These are phyloP conservation scores for Collybia sp. DNA, from an alignment of 768 basidiomycete species.

Conservation along the genomic window DNA sequence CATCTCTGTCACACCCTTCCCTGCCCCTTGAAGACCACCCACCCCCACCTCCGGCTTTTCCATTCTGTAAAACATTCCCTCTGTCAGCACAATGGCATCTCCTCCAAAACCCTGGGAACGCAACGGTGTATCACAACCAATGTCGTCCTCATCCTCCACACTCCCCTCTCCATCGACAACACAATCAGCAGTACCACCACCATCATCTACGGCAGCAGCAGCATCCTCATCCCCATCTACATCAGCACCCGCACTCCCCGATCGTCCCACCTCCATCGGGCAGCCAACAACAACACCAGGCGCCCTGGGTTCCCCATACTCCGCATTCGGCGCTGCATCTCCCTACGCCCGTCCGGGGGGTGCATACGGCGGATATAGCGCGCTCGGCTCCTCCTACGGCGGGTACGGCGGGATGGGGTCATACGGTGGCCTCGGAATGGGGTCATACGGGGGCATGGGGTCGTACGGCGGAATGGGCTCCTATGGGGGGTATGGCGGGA, in stretches of 20 bases:
- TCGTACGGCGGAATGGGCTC: constrained; percentile 19
- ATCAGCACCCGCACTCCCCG: constrained; percentile 16
- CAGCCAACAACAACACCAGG: constrained; percentile 21
- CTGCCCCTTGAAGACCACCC: too few relatives aligned
- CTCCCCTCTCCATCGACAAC: constrained; percentile 21
- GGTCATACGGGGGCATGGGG: constrained; percentile 34
- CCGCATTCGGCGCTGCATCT: constrained; percentile 20
- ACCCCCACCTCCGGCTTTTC: too few relatives aligned
- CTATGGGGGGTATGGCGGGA: constrained; percentile 18
- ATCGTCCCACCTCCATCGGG: constrained; percentile 4
- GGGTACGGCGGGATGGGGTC: constrained; percentile 33
- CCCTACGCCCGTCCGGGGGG: constrained; percentile 40
- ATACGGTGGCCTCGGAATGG: constrained; percentile 40
- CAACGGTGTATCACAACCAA: constrained; percentile 24
- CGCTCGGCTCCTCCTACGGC: constrained; percentile 13
- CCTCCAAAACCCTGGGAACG: constrained; percentile 93
- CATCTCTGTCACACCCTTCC: too few relatives aligned
- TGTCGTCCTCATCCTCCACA: too few relatives aligned
- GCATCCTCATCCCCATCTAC: constrained; percentile 16
- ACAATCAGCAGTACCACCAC: constrained; percentile 19
- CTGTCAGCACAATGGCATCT: constrained; percentile 53
- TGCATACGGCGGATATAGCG: constrained; percentile 21
- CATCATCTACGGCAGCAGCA: constrained; percentile 21
- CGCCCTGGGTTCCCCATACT: constrained; percentile 11
- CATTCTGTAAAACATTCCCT: background rate